Evolutionary conservation across 106 monocot species (phyloP).

Genomic region (Agapanthus africanus): DNA sequence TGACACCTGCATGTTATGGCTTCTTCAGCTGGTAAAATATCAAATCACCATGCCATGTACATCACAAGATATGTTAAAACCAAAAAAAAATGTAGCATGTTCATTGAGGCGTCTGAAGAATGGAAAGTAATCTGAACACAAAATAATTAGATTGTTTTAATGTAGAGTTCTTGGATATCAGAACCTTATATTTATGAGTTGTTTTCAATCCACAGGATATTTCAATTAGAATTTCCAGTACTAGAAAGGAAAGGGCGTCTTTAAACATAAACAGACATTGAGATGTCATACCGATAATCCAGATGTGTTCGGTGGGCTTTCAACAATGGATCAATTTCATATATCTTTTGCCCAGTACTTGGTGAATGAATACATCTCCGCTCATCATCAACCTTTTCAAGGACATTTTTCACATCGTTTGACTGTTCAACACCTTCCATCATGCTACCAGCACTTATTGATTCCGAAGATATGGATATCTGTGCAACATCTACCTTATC

Average conservation of each 20-base stretch:
- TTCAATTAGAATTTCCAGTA: not conserved
- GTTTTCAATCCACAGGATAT: not conserved
- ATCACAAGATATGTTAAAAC: not conserved
- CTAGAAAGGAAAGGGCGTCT: not conserved
- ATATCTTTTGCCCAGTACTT: conserved; percentile 79
- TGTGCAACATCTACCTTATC: conserved; percentile 9
- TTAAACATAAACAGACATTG: not conserved
- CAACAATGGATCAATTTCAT: conserved; percentile 74
- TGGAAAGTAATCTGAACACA: no score
- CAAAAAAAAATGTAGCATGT: not conserved
- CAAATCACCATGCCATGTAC: not conserved
- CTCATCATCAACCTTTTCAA: conserved; percentile 20
- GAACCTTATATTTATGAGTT: not conserved
- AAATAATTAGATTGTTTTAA: not conserved
- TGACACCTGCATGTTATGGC: not conserved
- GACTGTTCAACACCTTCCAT: conserved; percentile 11
- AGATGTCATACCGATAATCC: conserved; percentile 67
- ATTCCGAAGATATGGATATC: not conserved
- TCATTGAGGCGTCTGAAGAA: not conserved
- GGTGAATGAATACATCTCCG: conserved; percentile 41
- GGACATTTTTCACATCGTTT: not conserved
- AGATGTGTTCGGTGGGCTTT: conserved; percentile 62
- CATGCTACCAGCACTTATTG: conserved; percentile 4
- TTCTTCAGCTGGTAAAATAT: not conserved
- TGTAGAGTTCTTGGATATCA: not conserved